Conservation (phyloP, 192 early-diverging fungal species). For the Coemansia sp. region DNA sequence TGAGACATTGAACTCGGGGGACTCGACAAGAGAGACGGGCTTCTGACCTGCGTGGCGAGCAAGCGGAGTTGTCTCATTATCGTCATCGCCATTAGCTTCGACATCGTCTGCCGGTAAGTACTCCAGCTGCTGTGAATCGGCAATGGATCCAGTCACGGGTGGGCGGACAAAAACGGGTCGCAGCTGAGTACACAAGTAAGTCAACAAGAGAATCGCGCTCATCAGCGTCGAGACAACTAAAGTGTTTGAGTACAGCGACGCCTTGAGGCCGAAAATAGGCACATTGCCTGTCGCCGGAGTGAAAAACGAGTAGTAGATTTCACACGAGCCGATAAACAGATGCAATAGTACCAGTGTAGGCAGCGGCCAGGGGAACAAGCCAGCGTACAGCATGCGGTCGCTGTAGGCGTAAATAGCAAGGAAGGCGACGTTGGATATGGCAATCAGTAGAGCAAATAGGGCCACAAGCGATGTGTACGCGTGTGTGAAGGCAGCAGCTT, state of each 20-base stretch:
- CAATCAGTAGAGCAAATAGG: background rate
- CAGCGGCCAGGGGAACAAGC: slow-evolving; percentile 31
- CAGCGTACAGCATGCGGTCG: slow-evolving; percentile 14
- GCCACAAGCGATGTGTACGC: background rate
- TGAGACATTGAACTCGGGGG: slow-evolving; percentile 32
- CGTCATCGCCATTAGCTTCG: too few relatives aligned
- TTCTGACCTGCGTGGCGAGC: slow-evolving; percentile 19
- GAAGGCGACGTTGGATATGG: too few relatives aligned
- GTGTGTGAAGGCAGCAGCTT: background rate
- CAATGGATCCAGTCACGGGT: too few relatives aligned
- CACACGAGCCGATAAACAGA: background rate
- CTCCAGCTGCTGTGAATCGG: too few relatives aligned
- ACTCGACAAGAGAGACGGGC: slow-evolving; percentile 22
- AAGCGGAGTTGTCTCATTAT: too few relatives aligned
- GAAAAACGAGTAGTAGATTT: too few relatives aligned
- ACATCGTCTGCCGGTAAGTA: too few relatives aligned
- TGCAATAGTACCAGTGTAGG: slow-evolving; percentile 15
- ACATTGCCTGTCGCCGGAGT: too few relatives aligned
- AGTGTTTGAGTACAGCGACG: too few relatives aligned
- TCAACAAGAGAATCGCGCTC: background rate
- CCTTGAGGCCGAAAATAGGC: too few relatives aligned
- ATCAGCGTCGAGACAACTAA: too few relatives aligned
- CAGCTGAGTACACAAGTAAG: slow-evolving; percentile 18
- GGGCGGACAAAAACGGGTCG: slow-evolving; percentile 30
- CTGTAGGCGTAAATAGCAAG: background rate